phyloP scores from a whole-genome alignment of 768 basidiomycete species.

The Lactarius indigo region DNA sequence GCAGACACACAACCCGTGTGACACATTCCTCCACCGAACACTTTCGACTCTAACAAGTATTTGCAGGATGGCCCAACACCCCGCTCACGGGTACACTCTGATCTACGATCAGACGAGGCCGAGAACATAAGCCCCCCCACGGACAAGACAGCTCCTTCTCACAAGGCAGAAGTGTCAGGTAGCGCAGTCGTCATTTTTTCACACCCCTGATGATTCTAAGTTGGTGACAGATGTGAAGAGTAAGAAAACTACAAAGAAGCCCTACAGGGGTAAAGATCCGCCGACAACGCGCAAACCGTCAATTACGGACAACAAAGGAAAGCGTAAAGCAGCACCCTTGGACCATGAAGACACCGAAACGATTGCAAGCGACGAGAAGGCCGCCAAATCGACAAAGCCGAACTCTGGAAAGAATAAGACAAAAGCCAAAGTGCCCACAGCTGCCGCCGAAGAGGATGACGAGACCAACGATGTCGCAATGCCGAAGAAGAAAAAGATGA shows the following conservation, averaged over 20 bases:
- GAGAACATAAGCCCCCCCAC: not conserved
- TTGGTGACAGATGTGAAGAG: not conserved
- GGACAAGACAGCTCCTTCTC: not conserved
- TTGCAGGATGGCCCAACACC: not conserved
- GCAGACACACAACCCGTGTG: slow-evolving; percentile 8
- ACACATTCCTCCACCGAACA: not conserved
- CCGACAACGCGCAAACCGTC: slow-evolving; percentile 11
- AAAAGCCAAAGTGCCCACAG: not conserved
- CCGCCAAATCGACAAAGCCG: not conserved
- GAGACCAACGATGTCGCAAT: slow-evolving; percentile 8
- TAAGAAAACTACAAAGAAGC: slow-evolving; percentile 20
- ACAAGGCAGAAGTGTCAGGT: not conserved
- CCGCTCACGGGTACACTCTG: slow-evolving; percentile 1
- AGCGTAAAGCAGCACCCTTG: slow-evolving; percentile 36
- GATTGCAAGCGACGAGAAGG: not conserved
- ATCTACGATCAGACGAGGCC: not conserved
- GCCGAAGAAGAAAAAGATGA: slow-evolving; percentile 25
- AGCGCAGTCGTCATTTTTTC: not conserved
- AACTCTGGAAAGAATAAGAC: slow-evolving; percentile 3
- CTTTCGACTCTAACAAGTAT: not conserved
- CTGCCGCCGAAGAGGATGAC: not conserved
- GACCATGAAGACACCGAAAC: slow-evolving; percentile 28
- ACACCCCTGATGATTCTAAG: not conserved
- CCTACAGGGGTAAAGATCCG: slow-evolving; percentile 19
- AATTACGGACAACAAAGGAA: slow-evolving; percentile 33